These are phyloP conservation scores for Candida tetrigidarum DNA, from an alignment of 1,139 yeast genomes.

Conservation along the genomic window DNA sequence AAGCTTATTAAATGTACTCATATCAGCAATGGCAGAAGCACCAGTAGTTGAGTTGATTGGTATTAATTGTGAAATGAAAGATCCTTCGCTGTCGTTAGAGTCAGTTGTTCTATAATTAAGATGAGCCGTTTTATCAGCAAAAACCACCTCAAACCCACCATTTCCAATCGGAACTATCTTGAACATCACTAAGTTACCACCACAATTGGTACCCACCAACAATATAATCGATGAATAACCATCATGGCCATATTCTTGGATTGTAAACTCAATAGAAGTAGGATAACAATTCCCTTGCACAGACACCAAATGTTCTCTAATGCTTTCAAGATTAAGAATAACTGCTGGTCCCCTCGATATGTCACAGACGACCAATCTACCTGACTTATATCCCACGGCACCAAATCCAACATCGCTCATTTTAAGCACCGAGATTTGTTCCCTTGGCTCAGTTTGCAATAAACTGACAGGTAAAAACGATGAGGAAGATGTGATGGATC, in stretches of 20 bases:
- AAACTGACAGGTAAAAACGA: slow-evolving; percentile 68
- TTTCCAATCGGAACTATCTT: slow-evolving; percentile 67
- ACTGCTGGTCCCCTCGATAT: slow-evolving; percentile 81
- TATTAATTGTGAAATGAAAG: slow-evolving; percentile 56
- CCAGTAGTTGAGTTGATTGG: slow-evolving; percentile 67
- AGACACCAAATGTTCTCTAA: slow-evolving; percentile 45
- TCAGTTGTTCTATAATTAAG: slow-evolving; percentile 38
- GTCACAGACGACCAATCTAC: slow-evolving; percentile 77
- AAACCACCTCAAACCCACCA: slow-evolving; percentile 71
- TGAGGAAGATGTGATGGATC: slow-evolving; percentile 33
- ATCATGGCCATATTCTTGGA: slow-evolving; percentile 68
- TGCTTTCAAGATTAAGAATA: slow-evolving; percentile 55
- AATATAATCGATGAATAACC: slow-evolving; percentile 72
- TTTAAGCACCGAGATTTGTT: slow-evolving; percentile 59
- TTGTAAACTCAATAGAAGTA: slow-evolving; percentile 73
- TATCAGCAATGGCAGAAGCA: slow-evolving; percentile 63
- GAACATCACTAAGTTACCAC: slow-evolving; percentile 68
- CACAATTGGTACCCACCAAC: slow-evolving; percentile 79
- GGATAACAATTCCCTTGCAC: slow-evolving; percentile 41
- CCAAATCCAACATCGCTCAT: slow-evolving; percentile 85
- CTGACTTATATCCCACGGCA: slow-evolving; percentile 79
- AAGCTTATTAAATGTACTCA: slow-evolving; percentile 61
- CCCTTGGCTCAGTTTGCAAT: slow-evolving; percentile 39
- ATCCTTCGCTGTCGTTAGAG: slow-evolving; percentile 42
- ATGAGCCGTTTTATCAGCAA: slow-evolving; percentile 51